Conservation (phyloP, 1,284 basidiomycete genomes). For the Pascua sp. region DNA sequence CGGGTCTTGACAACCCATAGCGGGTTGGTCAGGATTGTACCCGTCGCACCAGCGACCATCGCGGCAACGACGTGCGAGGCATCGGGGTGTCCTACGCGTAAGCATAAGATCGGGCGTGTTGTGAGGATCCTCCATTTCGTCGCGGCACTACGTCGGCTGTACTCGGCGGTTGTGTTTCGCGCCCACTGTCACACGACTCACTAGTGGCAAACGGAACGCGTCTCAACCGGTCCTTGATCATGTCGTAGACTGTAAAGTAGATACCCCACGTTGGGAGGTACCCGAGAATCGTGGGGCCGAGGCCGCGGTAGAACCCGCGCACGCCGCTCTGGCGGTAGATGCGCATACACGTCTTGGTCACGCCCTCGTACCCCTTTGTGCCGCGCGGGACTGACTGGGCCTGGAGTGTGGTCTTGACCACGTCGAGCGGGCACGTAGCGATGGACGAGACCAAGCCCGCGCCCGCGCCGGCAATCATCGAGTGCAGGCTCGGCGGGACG, state of each 20-base stretch:
- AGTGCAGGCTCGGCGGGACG: slow-evolving; percentile 43
- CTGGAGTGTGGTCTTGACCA: slow-evolving; percentile 94
- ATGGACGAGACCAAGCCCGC: slow-evolving; percentile 85
- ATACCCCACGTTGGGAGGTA: slow-evolving; percentile 98
- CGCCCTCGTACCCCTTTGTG: slow-evolving; percentile 68
- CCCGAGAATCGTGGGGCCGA: slow-evolving; percentile 90
- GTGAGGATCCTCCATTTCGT: not conserved
- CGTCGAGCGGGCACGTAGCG: slow-evolving; percentile 94
- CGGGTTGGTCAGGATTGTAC: slow-evolving; percentile 87
- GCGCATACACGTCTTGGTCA: slow-evolving; percentile 67
- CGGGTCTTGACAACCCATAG: slow-evolving; percentile 96
- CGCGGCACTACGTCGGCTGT: not conserved
- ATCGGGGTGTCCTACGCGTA: slow-evolving; percentile 23
- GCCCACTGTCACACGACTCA: slow-evolving; percentile 1
- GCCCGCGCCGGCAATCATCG: slow-evolving; percentile 55
- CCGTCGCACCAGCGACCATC: slow-evolving; percentile 85
- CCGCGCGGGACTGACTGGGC: slow-evolving; percentile 71
- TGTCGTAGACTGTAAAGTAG: slow-evolving; percentile 95
- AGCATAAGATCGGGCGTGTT: not conserved
- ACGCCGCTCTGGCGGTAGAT: slow-evolving; percentile 73
- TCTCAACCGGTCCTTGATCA: slow-evolving; percentile 77
- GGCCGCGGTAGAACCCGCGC: slow-evolving; percentile 83
- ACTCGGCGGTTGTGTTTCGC: not conserved
- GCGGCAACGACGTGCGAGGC: slow-evolving; percentile 75
- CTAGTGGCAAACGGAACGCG: slow-evolving; percentile 26